Conservation (phyloP, 805 yeast genomes). For the Hanseniaspora osmophila region DNA sequence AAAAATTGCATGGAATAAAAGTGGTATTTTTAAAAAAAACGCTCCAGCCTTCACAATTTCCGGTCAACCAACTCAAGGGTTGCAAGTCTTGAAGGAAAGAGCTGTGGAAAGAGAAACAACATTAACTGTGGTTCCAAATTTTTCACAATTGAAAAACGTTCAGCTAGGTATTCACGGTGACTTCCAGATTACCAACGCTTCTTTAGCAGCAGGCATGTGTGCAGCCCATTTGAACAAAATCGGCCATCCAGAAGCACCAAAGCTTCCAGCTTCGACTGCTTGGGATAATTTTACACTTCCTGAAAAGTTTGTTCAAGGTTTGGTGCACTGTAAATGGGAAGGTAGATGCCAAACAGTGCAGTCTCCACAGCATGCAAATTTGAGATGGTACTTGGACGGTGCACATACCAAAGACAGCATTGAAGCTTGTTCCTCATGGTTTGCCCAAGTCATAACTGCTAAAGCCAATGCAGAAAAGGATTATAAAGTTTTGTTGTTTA, state of each 20-base stretch:
- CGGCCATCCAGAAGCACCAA: constrained; percentile 11
- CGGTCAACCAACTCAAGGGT: constrained; percentile 40
- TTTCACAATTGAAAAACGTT: constrained; percentile 24
- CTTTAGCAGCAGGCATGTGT: constrained; percentile 67
- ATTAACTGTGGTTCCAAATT: constrained; percentile 38
- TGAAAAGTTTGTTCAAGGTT: constrained; percentile 39
- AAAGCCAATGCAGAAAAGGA: constrained; percentile 2
- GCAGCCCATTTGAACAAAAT: constrained; percentile 34
- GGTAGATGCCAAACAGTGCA: constrained; percentile 77
- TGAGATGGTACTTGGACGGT: constrained; percentile 85
- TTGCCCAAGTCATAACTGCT: constrained; percentile 25
- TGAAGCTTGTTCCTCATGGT: constrained; percentile 75
- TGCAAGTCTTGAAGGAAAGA: constrained; percentile 44
- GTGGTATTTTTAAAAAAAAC: constrained; percentile 72
- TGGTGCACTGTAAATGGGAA: constrained; percentile 70
- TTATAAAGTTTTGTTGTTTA: constrained; percentile 52
- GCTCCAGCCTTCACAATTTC: constrained; percentile 55
- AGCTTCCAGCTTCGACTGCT: constrained; percentile 6
- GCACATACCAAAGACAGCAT: constrained; percentile 91
- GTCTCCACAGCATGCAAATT: constrained; percentile 26
- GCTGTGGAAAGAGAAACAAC: constrained; percentile 49
- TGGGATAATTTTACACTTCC: constrained; percentile 26
- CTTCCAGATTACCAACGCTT: constrained; percentile 76
- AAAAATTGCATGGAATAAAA: constrained; percentile 91
- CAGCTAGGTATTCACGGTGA: constrained; percentile 68